These are phyloP conservation scores for Microsporum ferrugineum DNA, from an alignment of 2,329 filamentous ascomycete species.

Conservation along the genomic window DNA sequence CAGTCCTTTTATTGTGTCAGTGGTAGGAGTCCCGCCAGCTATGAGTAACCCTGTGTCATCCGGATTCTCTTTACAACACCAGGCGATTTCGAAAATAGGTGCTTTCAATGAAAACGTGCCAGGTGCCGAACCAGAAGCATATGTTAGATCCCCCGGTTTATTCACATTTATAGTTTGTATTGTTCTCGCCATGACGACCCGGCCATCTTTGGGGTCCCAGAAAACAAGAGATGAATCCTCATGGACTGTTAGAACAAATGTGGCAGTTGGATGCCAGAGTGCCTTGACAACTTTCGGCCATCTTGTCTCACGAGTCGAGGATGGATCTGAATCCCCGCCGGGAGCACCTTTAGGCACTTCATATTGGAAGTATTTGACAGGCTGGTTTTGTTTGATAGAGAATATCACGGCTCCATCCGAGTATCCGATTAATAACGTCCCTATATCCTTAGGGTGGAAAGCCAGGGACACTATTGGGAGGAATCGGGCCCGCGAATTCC, in stretches of 20 bases:
- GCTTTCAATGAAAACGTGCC: slow-evolving; percentile 52
- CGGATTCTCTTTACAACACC: slow-evolving; percentile 89
- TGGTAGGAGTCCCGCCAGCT: slow-evolving; percentile 63
- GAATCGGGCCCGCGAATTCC: slow-evolving; percentile 55
- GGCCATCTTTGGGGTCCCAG: slow-evolving; percentile 86
- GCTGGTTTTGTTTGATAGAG: slow-evolving; percentile 82
- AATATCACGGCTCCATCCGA: slow-evolving; percentile 77
- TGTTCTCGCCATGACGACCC: slow-evolving; percentile 71
- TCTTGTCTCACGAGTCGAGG: slow-evolving; percentile 50
- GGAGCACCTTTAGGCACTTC: slow-evolving; percentile 68
- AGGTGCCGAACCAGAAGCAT: slow-evolving; percentile 26
- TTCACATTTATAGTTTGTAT: slow-evolving; percentile 64
- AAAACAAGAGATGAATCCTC: slow-evolving; percentile 87
- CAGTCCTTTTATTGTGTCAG: slow-evolving; percentile 59
- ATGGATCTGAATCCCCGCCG: slow-evolving; percentile 59
- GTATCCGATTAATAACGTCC: slow-evolving; percentile 84
- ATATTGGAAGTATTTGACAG: slow-evolving; percentile 72
- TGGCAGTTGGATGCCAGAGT: slow-evolving; percentile 89
- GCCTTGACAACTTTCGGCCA: slow-evolving; percentile 69
- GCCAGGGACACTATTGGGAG: slow-evolving; percentile 63
- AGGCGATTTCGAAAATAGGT: slow-evolving; percentile 66
- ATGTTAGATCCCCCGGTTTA: slow-evolving; percentile 43
- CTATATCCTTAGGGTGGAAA: slow-evolving; percentile 84
- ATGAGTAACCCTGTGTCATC: slow-evolving; percentile 86
- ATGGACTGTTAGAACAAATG: slow-evolving; percentile 74